Evolutionary conservation across 805 yeast genomes (phyloP).

Genomic region (Yamadazyma sp.): DNA sequence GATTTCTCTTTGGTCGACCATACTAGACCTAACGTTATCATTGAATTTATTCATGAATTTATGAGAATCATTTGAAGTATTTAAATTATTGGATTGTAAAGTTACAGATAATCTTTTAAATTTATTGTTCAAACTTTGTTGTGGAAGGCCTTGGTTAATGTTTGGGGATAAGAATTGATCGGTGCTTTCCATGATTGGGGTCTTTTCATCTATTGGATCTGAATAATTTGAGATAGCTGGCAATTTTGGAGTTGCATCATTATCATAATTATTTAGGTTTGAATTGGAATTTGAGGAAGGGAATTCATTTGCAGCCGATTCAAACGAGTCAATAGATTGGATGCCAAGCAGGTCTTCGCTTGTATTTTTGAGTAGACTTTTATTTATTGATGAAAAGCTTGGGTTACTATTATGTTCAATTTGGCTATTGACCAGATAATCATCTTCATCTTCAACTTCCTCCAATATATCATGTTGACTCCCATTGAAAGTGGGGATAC

Average conservation of each 20-base stretch:
- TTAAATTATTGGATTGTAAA: conserved; percentile 23
- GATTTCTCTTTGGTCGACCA: not conserved
- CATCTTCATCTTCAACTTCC: conserved; percentile 6
- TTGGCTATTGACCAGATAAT: not conserved
- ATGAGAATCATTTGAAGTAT: conserved; percentile 38
- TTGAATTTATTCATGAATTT: conserved; percentile 37
- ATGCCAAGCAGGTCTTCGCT: conserved; percentile 8
- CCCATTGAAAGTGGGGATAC: conserved; percentile 8
- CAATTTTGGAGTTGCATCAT: conserved; percentile 33
- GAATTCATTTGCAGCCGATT: too few species aligned
- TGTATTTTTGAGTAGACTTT: conserved; percentile 25
- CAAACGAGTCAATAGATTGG: conserved; percentile 4
- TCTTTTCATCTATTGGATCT: conserved; percentile 22
- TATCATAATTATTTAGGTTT: conserved; percentile 10
- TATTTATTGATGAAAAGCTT: conserved; percentile 34
- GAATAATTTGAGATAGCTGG: conserved; percentile 10
- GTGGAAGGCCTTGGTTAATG: conserved; percentile 22
- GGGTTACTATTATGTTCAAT: conserved; percentile 15
- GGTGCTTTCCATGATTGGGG: conserved; percentile 22
- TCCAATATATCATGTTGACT: conserved; percentile 5
- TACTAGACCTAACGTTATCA: conserved; percentile 28
- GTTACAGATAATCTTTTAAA: conserved; percentile 38
- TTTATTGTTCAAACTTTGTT: conserved; percentile 29
- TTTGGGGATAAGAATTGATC: conserved; percentile 2
- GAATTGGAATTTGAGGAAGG: not conserved